Conservation (phyloP, 2,329 filamentous ascomycete genomes). For the Pseudogymnoascus sp. region DNA sequence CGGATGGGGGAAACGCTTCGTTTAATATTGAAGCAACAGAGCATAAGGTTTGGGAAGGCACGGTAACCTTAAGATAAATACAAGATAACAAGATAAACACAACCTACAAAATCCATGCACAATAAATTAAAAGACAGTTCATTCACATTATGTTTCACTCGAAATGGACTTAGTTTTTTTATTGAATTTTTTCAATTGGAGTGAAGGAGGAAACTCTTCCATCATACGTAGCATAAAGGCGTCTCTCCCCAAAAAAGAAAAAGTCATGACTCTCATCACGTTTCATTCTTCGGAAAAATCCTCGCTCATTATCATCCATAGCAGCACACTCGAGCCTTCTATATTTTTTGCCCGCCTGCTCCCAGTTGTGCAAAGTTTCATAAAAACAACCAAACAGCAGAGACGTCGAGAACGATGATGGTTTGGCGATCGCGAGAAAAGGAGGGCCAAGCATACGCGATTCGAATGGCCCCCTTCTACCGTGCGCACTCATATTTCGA, state of each 20-base stretch:
- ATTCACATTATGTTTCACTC: background rate
- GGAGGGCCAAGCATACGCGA: constrained; percentile 5
- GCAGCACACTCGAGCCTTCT: constrained; percentile 7
- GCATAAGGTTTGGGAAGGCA: background rate
- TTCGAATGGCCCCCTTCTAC: constrained; percentile 6
- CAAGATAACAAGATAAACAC: background rate
- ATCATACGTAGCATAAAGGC: constrained; percentile 4
- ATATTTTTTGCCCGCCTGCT: constrained; percentile 5
- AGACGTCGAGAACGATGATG: constrained; percentile 8
- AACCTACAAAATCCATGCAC: background rate
- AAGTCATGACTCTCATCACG: constrained; percentile 7
- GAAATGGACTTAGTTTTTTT: background rate
- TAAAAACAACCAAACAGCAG: constrained; percentile 8
- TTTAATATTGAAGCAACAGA: background rate
- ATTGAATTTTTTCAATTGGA: constrained; percentile 8
- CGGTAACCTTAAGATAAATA: background rate
- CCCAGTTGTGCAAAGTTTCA: constrained; percentile 8
- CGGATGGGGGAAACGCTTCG: background rate
- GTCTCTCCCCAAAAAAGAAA: constrained; percentile 6
- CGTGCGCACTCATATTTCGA: constrained; percentile 2
- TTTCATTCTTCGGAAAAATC: constrained; percentile 8
- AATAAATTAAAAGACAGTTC: background rate
- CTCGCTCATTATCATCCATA: constrained; percentile 8
- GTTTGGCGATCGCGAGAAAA: constrained; percentile 5
- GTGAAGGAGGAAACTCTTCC: constrained; percentile 5